Conservation (phyloP, 371 early-diverging fungal genomes). For the Sporodiniella umbellata region DNA sequence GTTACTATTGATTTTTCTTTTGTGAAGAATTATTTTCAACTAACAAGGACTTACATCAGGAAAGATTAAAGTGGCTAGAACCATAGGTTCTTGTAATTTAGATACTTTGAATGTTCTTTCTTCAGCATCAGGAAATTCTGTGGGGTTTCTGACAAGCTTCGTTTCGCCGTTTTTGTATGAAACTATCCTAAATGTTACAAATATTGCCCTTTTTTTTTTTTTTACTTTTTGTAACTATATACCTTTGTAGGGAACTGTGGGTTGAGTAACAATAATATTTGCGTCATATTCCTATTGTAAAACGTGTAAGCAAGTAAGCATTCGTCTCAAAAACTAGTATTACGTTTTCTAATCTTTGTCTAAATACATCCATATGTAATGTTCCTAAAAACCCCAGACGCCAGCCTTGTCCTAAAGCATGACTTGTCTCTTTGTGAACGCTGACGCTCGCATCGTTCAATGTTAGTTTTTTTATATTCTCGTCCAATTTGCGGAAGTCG, state of each 20-base stretch:
- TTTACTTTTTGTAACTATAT: background rate
- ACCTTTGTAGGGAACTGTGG: slow-evolving; percentile 89
- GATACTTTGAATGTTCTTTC: slow-evolving; percentile 63
- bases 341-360: slow-evolving; percentile 90
- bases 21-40: too few species aligned
- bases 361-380: slow-evolving; percentile 96
- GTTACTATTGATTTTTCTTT: too few species aligned
- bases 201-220: background rate
- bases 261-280: slow-evolving; percentile 88
- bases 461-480: slow-evolving; percentile 88
- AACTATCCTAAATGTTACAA: slow-evolving; percentile 24
- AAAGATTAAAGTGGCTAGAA: slow-evolving; percentile 87
- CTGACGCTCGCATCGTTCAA: slow-evolving; percentile 93
- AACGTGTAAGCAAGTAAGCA: background rate
- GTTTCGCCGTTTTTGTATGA: slow-evolving; percentile 54
- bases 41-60: slow-evolving; percentile 57
- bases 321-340: background rate
- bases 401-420: slow-evolving; percentile 95
- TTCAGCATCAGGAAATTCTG: slow-evolving; percentile 86
- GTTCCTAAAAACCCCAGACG: slow-evolving; percentile 95
- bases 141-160: slow-evolving; percentile 79
- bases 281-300: slow-evolving; percentile 79
- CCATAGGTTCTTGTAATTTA: slow-evolving; percentile 88
- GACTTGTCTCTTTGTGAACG: slow-evolving; percentile 85
- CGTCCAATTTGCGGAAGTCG: slow-evolving; percentile 85